These are phyloP conservation scores for Trifolium fragiferum DNA, from an alignment of 306 rosid species.

Conservation along the genomic window DNA sequence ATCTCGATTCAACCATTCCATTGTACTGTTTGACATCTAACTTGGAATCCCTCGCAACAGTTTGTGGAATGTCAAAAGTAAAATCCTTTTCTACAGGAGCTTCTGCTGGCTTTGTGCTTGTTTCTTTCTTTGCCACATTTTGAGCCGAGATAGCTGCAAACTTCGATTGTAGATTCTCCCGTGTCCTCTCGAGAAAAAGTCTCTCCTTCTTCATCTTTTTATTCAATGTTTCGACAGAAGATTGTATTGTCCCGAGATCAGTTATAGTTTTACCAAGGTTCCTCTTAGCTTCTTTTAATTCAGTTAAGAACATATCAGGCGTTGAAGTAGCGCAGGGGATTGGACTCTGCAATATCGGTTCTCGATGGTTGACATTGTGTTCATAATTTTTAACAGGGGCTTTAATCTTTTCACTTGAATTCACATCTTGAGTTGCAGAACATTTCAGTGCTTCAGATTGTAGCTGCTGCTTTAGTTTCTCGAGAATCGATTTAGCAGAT, in stretches of 20 bases:
- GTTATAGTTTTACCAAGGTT: constrained; percentile 81
- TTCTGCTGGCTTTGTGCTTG: constrained; percentile 39
- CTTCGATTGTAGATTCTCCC: constrained; percentile 65
- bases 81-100: constrained; percentile 36
- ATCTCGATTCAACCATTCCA: constrained; percentile 48
- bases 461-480: constrained; percentile 82
- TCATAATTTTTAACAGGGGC: constrained; percentile 46
- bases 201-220: constrained; percentile 87
- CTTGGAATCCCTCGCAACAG: constrained; percentile 36
- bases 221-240: constrained; percentile 75
- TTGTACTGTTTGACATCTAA: constrained; percentile 39
- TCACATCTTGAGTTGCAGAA: constrained; percentile 45
- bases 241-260: constrained; percentile 82
- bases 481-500: constrained; percentile 80
- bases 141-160: constrained; percentile 68
- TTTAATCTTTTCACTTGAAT: constrained; percentile 46
- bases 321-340: constrained; percentile 50
- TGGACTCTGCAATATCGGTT: constrained; percentile 49
- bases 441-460: constrained; percentile 73
- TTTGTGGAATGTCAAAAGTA: constrained; percentile 38
- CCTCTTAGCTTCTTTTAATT: constrained; percentile 77
- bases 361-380: constrained; percentile 42
- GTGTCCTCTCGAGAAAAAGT: constrained; percentile 67
- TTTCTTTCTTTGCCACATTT: constrained; percentile 50
- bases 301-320: constrained; percentile 70